Conservation (phyloP, 306 rosid genomes). For the Quercus robur region DNA sequence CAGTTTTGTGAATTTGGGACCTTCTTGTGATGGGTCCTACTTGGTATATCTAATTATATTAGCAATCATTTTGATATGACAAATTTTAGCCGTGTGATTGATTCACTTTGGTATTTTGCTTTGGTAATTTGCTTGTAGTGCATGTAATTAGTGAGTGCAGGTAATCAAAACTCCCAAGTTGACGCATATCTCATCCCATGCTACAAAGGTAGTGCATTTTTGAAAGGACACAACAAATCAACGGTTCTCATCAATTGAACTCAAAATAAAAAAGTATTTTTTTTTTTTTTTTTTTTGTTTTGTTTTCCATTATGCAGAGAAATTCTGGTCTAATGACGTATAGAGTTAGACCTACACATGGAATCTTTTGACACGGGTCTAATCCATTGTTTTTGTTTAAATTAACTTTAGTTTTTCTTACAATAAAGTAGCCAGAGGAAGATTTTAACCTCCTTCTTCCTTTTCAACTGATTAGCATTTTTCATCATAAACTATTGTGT, state of each 20-base stretch:
- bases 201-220: not conserved
- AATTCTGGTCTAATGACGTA: not conserved
- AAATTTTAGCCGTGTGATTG: not conserved
- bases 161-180: not conserved
- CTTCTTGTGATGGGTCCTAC: not conserved
- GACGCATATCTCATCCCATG: not conserved
- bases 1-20: not conserved
- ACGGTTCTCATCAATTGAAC: constrained; percentile 6
- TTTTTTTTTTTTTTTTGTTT: not conserved
- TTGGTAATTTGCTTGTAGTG: too few relatives aligned
- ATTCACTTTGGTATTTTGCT: not conserved
- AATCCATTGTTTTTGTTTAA: too few relatives aligned
- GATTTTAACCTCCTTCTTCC: too few relatives aligned
- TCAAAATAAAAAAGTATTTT: not conserved
- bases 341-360: not conserved
- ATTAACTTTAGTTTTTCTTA: too few relatives aligned
- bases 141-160: not conserved
- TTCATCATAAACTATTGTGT: too few relatives aligned
- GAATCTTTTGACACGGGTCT: not conserved
- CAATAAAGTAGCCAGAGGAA: too few relatives aligned
- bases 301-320: not conserved
- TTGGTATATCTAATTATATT: not conserved
- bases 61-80: not conserved
- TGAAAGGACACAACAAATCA: not conserved
- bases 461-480: too few relatives aligned